phyloP scores from a whole-genome alignment of 2,329 filamentous ascomycete species.

The Hymenoscyphus fraxineus region DNA sequence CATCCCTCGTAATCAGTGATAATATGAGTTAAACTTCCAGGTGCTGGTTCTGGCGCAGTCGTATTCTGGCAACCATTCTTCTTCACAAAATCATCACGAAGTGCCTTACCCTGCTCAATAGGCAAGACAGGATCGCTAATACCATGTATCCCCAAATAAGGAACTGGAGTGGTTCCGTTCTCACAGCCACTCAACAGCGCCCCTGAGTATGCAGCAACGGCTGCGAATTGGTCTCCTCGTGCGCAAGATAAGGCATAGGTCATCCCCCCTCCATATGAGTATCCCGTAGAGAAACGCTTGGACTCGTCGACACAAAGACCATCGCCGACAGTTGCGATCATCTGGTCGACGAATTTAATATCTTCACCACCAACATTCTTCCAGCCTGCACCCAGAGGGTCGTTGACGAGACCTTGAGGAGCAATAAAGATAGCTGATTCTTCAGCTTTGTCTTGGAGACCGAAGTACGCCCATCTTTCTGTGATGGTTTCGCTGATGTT shows the following conservation, averaged over 20 bases:
- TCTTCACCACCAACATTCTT: slow-evolving; percentile 37
- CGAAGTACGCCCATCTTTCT: slow-evolving; percentile 30
- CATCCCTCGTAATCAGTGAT: slow-evolving; percentile 31
- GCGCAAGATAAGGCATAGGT: slow-evolving; percentile 36
- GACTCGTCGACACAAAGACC: slow-evolving; percentile 36
- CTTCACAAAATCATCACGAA: slow-evolving; percentile 38
- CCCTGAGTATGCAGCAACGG: slow-evolving; percentile 35
- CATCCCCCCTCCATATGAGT: slow-evolving; percentile 38
- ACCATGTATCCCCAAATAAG: slow-evolving; percentile 37
- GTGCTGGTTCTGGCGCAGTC: not conserved
- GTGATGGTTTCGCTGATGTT: slow-evolving; percentile 29
- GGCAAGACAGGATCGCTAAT: slow-evolving; percentile 36
- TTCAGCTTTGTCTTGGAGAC: slow-evolving; percentile 32
- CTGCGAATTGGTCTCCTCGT: slow-evolving; percentile 33
- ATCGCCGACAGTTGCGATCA: slow-evolving; percentile 32
- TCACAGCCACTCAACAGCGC: slow-evolving; percentile 30
- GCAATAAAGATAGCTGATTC: slow-evolving; percentile 36
- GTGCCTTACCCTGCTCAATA: slow-evolving; percentile 32
- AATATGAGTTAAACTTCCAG: slow-evolving; percentile 3
- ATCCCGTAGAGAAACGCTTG: slow-evolving; percentile 36
- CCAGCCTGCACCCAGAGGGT: slow-evolving; percentile 33
- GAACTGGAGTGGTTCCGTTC: slow-evolving; percentile 34
- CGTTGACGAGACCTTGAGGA: slow-evolving; percentile 33
- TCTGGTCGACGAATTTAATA: slow-evolving; percentile 34
- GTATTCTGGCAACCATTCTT: slow-evolving; percentile 36